Base-by-base conservation (phyloP, 768 basidiomycete species). In the Russula foetens region DNA sequence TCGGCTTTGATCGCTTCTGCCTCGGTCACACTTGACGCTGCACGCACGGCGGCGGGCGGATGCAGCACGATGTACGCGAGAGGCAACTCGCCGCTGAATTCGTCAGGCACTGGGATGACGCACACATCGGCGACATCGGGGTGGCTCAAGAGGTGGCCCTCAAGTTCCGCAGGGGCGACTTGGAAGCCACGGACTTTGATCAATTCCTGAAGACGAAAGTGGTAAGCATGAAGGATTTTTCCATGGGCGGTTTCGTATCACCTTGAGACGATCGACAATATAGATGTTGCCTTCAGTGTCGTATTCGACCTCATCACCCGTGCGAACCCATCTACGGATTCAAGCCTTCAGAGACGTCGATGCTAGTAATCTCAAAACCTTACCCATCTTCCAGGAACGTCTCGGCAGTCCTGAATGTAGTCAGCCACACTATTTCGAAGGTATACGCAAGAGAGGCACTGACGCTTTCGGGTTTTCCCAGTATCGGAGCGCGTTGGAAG, bases 171-270 rank as follows among this genome's bases (percentile, higher is more conserved):
- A 1, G 86, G 87, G 1, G 87, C 84, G 1, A 88, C 86, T 68
- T 89, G 86, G 70, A 84, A 85, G 5, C 87, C 86, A 67, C 73
- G 78, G 41, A 85, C 83, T 72, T 88, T 87, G 67, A 87, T 74
- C 38, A 86, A 75, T 70, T 86, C 84, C 82, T 84, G 56, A 38
- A 23, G 24, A 24, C 23, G 23, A 47, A 15, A 33, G 15, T 21
- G 38, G 35, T 58, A 29, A 72, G 73, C 67, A 64, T 29, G 28
- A 12, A n/a, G 17, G 58, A 52, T 23, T 19, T 23, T n/a, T n/a
- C 44, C 26, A 6, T 11, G 14, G 14, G 26, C 41, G 5, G 2
- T 35, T 7, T 17, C 23, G n/a, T 23, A 9, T 46, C 24, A 50
- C 84, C 75, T 87, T 87, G 24, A 86, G 67, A 33, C 85, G 75